These are phyloP conservation scores for Paramecium tetraurelia DNA, from an alignment of 73 alveolate genomes.

Conservation along the genomic window DNA sequence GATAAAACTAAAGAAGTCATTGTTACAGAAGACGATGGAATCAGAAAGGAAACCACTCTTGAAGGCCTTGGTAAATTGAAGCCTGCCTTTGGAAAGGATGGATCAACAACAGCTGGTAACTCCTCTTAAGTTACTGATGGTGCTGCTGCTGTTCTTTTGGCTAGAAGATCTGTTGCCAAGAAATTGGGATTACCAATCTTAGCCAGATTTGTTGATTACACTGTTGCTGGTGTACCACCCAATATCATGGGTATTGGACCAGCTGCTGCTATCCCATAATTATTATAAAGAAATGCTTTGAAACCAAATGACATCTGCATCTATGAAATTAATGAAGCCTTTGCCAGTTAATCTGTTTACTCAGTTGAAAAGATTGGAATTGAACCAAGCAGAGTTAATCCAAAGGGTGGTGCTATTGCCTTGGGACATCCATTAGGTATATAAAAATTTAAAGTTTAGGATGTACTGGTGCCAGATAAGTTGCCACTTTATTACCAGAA, in stretches of 20 bases:
- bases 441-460: conserved; percentile 26
- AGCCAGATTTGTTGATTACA: conserved; percentile 90
- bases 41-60: conserved; percentile 89
- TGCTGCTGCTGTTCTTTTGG: conserved; percentile 96
- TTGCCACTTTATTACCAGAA: conserved; percentile 96
- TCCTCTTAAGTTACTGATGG: conserved; percentile 97
- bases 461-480: conserved; percentile 98
- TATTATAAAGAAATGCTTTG: conserved; percentile 91
- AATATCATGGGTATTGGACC: conserved; percentile 99
- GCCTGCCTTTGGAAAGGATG: conserved; percentile 97
- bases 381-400: conserved; percentile 96
- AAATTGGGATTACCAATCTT: conserved; percentile 89
- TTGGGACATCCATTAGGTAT: conserved; percentile 99
- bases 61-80: conserved; percentile 89
- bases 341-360: conserved; percentile 98
- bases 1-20: conserved; percentile 73
- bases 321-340: conserved; percentile 99
- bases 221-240: conserved; percentile 99
- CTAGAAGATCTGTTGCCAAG: conserved; percentile 90
- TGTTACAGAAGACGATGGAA: conserved; percentile 93
- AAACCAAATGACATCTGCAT: conserved; percentile 95
- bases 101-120: conserved; percentile 99
- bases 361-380: conserved; percentile 88
- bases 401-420: conserved; percentile 99
- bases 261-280: conserved; percentile 98